These are phyloP conservation scores for Amauroascus verrucosus DNA, from an alignment of 2,329 filamentous ascomycete genomes.

Conservation along the genomic window DNA sequence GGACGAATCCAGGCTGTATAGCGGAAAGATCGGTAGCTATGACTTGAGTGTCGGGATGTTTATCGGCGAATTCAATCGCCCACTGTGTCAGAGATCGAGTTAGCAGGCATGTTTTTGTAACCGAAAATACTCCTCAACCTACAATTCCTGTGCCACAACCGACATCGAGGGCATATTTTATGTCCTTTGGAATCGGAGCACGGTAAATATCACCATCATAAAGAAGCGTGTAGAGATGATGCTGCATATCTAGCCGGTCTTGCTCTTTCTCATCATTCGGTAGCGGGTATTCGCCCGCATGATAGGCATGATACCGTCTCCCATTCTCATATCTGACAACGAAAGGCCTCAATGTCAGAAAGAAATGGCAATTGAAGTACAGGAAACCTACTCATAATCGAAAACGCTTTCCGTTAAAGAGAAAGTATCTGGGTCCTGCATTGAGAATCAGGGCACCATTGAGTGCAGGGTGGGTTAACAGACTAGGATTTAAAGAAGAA, in stretches of 20 bases:
- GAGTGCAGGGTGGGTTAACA: not conserved
- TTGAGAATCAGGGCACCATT: not conserved
- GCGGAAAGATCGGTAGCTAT: constrained; percentile 15
- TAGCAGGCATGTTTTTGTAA: not conserved
- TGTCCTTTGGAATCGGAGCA: constrained; percentile 27
- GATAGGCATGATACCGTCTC: constrained; percentile 36
- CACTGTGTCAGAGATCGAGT: not conserved
- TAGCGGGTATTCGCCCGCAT: constrained; percentile 35
- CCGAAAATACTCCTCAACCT: constrained; percentile 7
- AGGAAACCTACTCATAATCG: constrained; percentile 12
- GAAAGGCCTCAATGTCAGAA: not conserved
- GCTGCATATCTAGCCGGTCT: constrained; percentile 33
- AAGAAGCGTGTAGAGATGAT: constrained; percentile 32
- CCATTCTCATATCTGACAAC: constrained; percentile 34
- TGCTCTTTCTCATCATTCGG: constrained; percentile 39
- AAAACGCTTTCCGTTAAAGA: constrained; percentile 13
- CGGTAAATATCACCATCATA: constrained; percentile 30
- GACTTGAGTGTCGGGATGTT: constrained; percentile 6
- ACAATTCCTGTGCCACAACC: constrained; percentile 42
- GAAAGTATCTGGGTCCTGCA: constrained; percentile 6
- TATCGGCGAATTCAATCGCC: constrained; percentile 15
- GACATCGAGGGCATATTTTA: constrained; percentile 35
- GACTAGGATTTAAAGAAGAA: too few relatives aligned
- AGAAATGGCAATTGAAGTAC: not conserved
- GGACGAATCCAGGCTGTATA: constrained; percentile 26